phyloP scores from a whole-genome alignment of 176 grass and related monocot genomes.

The Musa beccarii region DNA sequence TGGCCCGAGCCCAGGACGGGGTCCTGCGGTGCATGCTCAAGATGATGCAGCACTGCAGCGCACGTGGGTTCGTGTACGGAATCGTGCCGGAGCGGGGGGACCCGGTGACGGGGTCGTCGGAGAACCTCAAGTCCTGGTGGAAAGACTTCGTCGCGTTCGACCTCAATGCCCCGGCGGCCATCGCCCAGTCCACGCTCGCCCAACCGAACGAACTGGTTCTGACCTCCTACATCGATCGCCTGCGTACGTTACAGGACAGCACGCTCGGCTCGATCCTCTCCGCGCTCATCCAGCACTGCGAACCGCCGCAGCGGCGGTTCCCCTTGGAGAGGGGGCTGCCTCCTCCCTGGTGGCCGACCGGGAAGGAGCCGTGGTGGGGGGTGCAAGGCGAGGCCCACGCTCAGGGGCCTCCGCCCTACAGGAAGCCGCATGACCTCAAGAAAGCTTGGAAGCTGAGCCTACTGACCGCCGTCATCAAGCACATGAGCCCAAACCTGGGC shows the following conservation, averaged over 20 bases:
- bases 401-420: conserved; percentile 50
- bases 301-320: conserved; percentile 55
- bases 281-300: conserved; percentile 58
- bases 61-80: conserved; percentile 80
- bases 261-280: conserved; percentile 64
- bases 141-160: conserved; percentile 61
- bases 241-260: conserved; percentile 53
- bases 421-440: conserved; percentile 80
- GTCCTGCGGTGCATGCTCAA: conserved; percentile 71
- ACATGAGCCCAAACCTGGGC: conserved; percentile 60
- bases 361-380: conserved; percentile 60
- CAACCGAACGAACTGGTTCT: not conserved
- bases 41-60: conserved; percentile 63
- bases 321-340: conserved; percentile 42
- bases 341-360: conserved; percentile 80
- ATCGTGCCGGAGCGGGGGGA: conserved; percentile 49
- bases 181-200: not conserved
- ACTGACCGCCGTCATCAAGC: conserved; percentile 61
- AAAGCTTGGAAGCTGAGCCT: conserved; percentile 75
- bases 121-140: conserved; percentile 63
- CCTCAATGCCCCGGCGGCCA: conserved; percentile 34
- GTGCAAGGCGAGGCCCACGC: conserved; percentile 42
- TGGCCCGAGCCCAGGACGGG: conserved; percentile 54
- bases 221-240: conserved; percentile 26
- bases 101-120: conserved; percentile 59